Base-by-base conservation (phyloP, 805 yeast genomes). In the Lipomyces sp. region DNA sequence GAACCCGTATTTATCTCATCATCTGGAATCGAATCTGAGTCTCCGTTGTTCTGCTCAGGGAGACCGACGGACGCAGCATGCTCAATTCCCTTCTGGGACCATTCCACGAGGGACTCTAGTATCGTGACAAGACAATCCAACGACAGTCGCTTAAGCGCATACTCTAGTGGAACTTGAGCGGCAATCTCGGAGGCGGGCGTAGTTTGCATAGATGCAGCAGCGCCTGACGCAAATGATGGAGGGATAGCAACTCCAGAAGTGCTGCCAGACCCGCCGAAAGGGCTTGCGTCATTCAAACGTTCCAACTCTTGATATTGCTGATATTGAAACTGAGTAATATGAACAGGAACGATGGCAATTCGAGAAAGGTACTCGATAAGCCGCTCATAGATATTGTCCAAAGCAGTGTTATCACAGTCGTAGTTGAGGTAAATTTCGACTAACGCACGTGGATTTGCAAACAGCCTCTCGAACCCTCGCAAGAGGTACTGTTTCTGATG, bases 351-450 rank as follows among this genome's bases (percentile, higher is more conserved):
- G 48, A 90, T 79, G 0, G 97, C 88, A 83, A 82, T 76, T 81
- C 88, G 66, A 74, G 92, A 89, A 70, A 95, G 81, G 71, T 89
- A 88, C 71, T 92, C 93, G 62, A 92, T 86, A 54, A 92, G 81
- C 60, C 86, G 82, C 78, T 95, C 99, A 78, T 93, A 91, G 59
- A 93, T 82, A 76, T 95, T 95, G 50, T 95, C 90, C 83, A 88
- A 85, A 24, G 83, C 81, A 1, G 85, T 79, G 39, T 86, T 80
- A 76, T 92, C 97, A 81, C 99, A 95, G 77, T 95, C 99, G 77
- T 95, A 96, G 78, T 95, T 95, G 74, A 95, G 83, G 75, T 94
- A 95, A 66, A 95, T 86, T 79, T 95, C 99, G 65, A 96, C 91
- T 69, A 96, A 80, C 24, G 96, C 88, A 68, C 96, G 84, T 55